Conservation (phyloP, 2,329 filamentous ascomycete species). For the Exophiala calicioides region DNA sequence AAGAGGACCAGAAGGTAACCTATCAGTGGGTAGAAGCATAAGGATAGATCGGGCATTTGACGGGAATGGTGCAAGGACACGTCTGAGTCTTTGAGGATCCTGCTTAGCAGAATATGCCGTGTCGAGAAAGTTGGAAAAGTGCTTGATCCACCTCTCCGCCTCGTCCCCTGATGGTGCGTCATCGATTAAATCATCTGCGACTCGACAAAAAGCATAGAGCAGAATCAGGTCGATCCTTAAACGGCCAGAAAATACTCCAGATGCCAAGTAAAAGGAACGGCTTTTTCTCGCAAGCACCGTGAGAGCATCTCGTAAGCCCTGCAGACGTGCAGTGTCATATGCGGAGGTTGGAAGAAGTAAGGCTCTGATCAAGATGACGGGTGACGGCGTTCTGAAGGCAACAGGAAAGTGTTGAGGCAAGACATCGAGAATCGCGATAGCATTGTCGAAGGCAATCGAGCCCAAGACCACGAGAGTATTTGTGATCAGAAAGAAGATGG, state of each 20-base stretch:
- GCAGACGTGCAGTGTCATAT: constrained; percentile 61
- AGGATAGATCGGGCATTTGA: constrained; percentile 55
- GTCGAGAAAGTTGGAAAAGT: constrained; percentile 60
- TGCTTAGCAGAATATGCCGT: constrained; percentile 47
- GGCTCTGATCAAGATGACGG: constrained; percentile 54
- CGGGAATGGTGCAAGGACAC: constrained; percentile 51
- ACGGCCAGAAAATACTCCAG: constrained; percentile 66
- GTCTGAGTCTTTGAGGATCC: constrained; percentile 31
- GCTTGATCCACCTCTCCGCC: constrained; percentile 60
- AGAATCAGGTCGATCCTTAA: constrained; percentile 68
- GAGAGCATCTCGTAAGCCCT: constrained; percentile 62
- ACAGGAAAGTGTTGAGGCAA: constrained; percentile 61
- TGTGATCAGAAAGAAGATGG: constrained; percentile 70
- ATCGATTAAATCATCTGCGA: constrained; percentile 73
- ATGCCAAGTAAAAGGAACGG: constrained; percentile 72
- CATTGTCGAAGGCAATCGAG: constrained; percentile 68
- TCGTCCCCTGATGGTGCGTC: constrained; percentile 57
- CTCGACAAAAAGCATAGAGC: constrained; percentile 72
- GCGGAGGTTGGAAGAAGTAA: constrained; percentile 50
- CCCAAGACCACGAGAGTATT: constrained; percentile 71
- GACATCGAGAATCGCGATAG: constrained; percentile 63
- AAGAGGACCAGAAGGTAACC: constrained; percentile 61
- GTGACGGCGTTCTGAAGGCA: constrained; percentile 53
- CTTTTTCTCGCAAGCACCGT: constrained; percentile 63
- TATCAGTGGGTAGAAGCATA: constrained; percentile 58